Percentiles rank a stretch among this genome's conserved stretches.
Conservation (phyloP, 1,284 basidiomycete species). For the Ganoderma multipileum region DNA sequence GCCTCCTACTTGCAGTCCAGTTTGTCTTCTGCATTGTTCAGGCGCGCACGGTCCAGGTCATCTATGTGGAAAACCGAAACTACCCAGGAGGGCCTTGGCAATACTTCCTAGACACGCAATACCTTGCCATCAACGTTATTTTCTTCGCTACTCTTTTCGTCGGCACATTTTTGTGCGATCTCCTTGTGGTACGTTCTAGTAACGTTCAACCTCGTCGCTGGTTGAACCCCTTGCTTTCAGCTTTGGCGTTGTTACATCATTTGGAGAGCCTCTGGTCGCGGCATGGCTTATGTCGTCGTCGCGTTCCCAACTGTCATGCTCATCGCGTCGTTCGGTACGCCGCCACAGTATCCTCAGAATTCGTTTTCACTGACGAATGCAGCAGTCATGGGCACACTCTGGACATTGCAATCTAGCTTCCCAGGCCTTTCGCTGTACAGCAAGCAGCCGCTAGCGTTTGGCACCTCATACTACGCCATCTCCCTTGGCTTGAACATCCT, state of each 20-base stretch:
- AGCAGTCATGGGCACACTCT: conserved; percentile 50
- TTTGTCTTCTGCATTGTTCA: conserved; percentile 48
- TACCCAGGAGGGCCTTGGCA: conserved; percentile 48
- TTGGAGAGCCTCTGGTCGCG: conserved; percentile 46
- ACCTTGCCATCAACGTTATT: conserved; percentile 48
- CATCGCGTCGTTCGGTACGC: conserved; percentile 48
- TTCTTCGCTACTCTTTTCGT: conserved; percentile 51
- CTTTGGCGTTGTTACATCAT: conserved; percentile 56
- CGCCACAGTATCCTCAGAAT: background rate
- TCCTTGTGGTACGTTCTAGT: conserved; percentile 42
- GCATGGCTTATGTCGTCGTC: conserved; percentile 42
- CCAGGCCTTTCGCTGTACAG: conserved; percentile 49
- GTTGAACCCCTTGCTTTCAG: conserved; percentile 32
- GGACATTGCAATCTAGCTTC: conserved; percentile 51
- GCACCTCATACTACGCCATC: conserved; percentile 48
- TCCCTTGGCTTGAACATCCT: conserved; percentile 54
- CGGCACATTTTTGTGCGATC: conserved; percentile 43
- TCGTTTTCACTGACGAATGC: conserved; percentile 2
- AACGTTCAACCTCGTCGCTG: background rate
- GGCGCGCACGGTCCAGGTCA: conserved; percentile 42
- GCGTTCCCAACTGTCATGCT: conserved; percentile 39
- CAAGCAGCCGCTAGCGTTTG: conserved; percentile 45
- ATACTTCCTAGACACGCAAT: conserved; percentile 47
- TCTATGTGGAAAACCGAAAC: conserved; percentile 53
- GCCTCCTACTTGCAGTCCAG: conserved; percentile 46